phyloP scores from a whole-genome alignment of 495 filamentous ascomycete species.

The Hyaloscypha variabilis region DNA sequence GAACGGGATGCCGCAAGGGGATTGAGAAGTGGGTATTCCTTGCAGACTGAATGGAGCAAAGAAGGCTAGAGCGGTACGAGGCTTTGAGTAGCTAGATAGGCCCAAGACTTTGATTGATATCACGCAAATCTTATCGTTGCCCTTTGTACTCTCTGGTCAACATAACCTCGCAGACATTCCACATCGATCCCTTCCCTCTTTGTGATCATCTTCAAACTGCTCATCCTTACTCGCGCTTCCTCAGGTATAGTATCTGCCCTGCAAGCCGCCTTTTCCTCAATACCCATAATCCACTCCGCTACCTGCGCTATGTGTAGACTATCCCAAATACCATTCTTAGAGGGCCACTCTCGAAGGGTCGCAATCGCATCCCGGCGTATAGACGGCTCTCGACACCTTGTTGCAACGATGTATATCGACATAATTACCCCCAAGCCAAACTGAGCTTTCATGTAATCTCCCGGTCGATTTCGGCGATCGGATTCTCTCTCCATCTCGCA shows the following conservation, averaged over 20 bases:
- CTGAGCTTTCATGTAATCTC: background rate
- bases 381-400: background rate
- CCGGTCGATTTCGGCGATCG: background rate
- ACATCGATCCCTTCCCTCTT: background rate
- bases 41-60: no score
- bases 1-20: no score
- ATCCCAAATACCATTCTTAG: constrained; percentile 1
- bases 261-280: background rate
- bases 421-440: constrained; percentile 7
- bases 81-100: no score
- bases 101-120: no score
- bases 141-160: no score
- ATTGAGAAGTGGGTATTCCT: no score
- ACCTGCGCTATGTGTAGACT: background rate
- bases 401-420: background rate
- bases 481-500: background rate
- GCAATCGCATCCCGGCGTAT: background rate
- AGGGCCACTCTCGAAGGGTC: background rate
- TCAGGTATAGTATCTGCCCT: background rate
- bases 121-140: no score
- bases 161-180: background rate
- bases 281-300: constrained; percentile 3
- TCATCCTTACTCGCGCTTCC: constrained; percentile 4
- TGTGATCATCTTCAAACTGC: background rate
- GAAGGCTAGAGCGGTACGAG: no score